Evolutionary conservation across 305 asterid species (phyloP), one percentile per base, ranked within the genome.

Genomic region (Fraxinus albicans): DNA sequence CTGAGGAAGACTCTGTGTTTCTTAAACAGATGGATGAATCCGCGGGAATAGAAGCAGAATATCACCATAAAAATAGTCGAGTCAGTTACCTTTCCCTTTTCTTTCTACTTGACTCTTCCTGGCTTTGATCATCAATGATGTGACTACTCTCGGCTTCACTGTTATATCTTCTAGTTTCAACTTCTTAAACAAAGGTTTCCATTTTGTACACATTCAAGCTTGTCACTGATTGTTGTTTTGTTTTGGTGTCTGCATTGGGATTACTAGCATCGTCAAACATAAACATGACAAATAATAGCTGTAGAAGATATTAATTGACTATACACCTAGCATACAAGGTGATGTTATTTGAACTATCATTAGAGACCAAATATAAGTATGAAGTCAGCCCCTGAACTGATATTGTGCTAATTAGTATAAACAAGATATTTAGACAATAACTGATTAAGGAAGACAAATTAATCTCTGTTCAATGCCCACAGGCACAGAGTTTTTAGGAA

Each of bases 11-110:
- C 13, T 44, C 60, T 80, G 70, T 81, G 55, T 80, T 85, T 87
- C 12, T 83, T 82, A 76, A 84, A 78, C 92, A 96, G 98, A 94
- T 94, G 99, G 99, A 96, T 47, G 97, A 91, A 83, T 86, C 98
- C 82, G 98, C 98, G n/a, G 98, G 99, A 84, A 96, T 96, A 79
- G 99, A 96, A 86, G 96, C 94, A 82, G 99, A 96, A 85, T 96
- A 96, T 91, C 98, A 96, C 85, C 99, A 94, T 88, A 94, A 94
- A 89, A 96, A 93, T 65, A 94, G 88, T 83, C 90, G 94, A 86
- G 99, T 96, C 17, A 86, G 96, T 91, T 74, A 34, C 79, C 35
- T 77, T 82, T 79, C 79, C 50, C 80, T 80, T 38, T 72, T 73
- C 70, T 53, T 29, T 83, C 80, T 78, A 50, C 60, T 73, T 38